Base-by-base conservation (phyloP, 2,329 filamentous ascomycete genomes). In the Trichophyton verrucosum region DNA sequence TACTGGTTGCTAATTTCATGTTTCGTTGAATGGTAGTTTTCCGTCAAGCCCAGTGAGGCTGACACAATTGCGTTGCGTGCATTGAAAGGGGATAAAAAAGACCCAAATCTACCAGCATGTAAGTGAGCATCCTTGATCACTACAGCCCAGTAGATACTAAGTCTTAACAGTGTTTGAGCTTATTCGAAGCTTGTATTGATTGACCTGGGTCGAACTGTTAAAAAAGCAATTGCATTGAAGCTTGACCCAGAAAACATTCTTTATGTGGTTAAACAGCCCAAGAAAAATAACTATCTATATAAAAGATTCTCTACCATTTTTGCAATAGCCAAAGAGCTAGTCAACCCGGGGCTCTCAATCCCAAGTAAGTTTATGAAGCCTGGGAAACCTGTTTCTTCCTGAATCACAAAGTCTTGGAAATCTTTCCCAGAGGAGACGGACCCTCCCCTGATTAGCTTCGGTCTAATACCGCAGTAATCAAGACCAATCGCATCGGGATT, bases 301-400 rank as follows among this genome's bases (percentile, higher is more conserved):
- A 65, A 38, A 53, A 65, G 59, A n/a, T 36, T 57, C 17, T 65
- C 51, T 3, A 65, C 64, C 61, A 59, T 64, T 46, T 65, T 59
- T n/a, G 47, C 61, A 61, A 65, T 64, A 15, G 91, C 91, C 75
- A 97, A 75, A 67, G 82, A 84, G 72, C 89, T 94, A 55, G 92
- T 97, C 72, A 97, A 75, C 3, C 92, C 92, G 0, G 92, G 92
- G 73, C 89, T 95, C 78, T 97, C 92, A 66, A 96, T 96, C 0
- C 91, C 92, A 67, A 97, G 70, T 66, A 97, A 71, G 76, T 96
- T 96, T 7, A 97, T 81, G 81, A 92, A 96, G 1, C 89, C 91
- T 1, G 82, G 76, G 68, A 83, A 91, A 0, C 88, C 91, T 1
- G 89, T 82, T 73, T 96, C 91, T 66, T 81, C 83, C 63, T 80